Percentiles rank a stretch among this genome's conserved stretches.
Conservation (phyloP, 768 basidiomycete species). For the Lyophyllum semitale region DNA sequence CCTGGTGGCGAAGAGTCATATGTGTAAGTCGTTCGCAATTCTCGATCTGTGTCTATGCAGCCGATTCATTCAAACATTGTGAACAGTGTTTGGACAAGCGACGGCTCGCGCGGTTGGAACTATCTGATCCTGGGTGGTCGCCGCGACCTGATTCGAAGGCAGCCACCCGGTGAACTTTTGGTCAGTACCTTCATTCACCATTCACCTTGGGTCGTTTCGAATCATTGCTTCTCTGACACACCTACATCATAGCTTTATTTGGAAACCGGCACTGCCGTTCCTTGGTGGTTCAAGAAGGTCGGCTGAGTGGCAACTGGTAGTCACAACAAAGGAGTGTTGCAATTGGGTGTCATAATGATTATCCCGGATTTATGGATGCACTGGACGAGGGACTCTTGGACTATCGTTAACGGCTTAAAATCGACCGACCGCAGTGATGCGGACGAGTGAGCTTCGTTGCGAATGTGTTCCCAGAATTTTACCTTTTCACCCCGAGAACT, state of each 20-base stretch:
- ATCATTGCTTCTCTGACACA: background rate
- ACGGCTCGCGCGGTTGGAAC: background rate
- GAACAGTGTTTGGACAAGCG: background rate
- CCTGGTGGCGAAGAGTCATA: conserved; percentile 5
- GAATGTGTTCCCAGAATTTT: too few relatives aligned
- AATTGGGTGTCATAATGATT: too few relatives aligned
- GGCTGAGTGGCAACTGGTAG: background rate
- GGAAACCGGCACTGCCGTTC: background rate
- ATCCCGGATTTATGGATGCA: too few relatives aligned
- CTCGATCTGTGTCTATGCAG: background rate
- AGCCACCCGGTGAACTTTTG: background rate
- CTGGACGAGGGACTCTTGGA: too few relatives aligned
- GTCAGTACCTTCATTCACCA: background rate
- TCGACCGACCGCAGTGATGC: too few relatives aligned
- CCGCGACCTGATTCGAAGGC: background rate
- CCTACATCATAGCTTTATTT: background rate
- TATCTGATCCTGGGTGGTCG: conserved; percentile 5
- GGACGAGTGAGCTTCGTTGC: too few relatives aligned
- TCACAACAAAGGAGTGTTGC: too few relatives aligned
- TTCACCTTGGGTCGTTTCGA: background rate
- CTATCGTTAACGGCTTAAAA: too few relatives aligned
- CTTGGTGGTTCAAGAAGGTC: conserved; percentile 8
- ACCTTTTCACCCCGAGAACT: too few relatives aligned
- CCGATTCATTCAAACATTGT: background rate
- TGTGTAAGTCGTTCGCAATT: background rate